Evolutionary conservation across 257 asterid genomes (phyloP).

Genomic region (Nicotiana knightiana): DNA sequence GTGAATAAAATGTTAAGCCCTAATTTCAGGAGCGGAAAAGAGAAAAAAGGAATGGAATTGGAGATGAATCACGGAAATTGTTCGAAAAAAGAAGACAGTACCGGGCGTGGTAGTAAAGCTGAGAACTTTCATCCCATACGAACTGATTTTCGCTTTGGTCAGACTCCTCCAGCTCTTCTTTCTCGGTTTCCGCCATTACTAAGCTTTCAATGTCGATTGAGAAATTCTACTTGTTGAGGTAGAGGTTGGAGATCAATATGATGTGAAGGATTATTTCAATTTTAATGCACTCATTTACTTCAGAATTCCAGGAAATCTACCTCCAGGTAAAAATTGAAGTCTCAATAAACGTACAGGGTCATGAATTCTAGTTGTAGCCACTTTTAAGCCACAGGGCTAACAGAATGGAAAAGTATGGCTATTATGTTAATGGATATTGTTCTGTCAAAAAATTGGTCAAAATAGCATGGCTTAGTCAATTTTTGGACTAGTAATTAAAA

Average conservation of each 20-base stretch:
- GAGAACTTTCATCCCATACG: constrained; percentile 78
- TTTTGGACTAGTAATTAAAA: too few species aligned
- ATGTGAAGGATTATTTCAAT: not conserved
- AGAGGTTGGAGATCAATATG: not conserved
- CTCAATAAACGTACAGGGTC: not conserved
- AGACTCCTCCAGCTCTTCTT: constrained; percentile 14
- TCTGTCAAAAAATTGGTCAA: too few species aligned
- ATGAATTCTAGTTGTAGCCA: not conserved
- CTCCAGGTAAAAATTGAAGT: not conserved
- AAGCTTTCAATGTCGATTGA: not conserved
- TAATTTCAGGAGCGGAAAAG: not conserved
- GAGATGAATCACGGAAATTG: not conserved
- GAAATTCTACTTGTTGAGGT: not conserved
- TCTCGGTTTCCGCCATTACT: constrained; percentile 48
- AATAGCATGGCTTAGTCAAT: too few species aligned
- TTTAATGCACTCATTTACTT: not conserved
- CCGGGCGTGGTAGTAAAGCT: constrained; percentile 90
- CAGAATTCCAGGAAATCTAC: not conserved
- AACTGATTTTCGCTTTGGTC: constrained; percentile 31
- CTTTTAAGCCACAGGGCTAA: too few species aligned
- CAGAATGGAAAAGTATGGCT: not conserved
- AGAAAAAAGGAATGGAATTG: not conserved
- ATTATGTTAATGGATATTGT: too few species aligned
- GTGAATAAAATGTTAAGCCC: not conserved
- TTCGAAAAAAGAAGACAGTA: constrained; percentile 5